Evolutionary conservation across 371 early-diverging fungal species (phyloP).

Genomic region (Conidiobolus incongruus): DNA sequence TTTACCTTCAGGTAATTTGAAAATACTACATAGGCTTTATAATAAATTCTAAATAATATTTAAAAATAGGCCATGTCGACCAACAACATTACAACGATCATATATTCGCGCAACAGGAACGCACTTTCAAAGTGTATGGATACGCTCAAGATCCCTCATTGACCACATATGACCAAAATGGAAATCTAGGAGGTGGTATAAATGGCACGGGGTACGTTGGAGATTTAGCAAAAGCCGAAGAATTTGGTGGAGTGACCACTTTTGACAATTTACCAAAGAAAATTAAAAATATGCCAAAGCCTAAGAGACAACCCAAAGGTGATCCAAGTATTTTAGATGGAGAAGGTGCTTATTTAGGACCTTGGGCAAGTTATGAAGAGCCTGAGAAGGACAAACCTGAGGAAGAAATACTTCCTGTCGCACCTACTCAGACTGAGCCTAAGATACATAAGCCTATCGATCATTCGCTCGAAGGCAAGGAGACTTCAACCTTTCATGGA

Average conservation of each 20-base stretch:
- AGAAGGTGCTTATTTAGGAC: slow-evolving; percentile 66
- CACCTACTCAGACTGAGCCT: slow-evolving; percentile 3
- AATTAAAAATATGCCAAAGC: slow-evolving; percentile 17
- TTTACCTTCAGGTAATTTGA: too few species aligned
- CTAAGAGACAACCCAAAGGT: slow-evolving; percentile 56
- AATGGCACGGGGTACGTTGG: slow-evolving; percentile 47
- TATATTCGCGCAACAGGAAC: slow-evolving; percentile 52
- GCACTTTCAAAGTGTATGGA: slow-evolving; percentile 58
- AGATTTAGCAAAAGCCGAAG: slow-evolving; percentile 23
- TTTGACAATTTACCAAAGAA: slow-evolving; percentile 24
- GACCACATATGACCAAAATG: slow-evolving; percentile 15
- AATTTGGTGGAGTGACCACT: slow-evolving; percentile 19
- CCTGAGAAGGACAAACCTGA: slow-evolving; percentile 8
- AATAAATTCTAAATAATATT: too few species aligned
- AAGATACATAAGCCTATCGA: slow-evolving; percentile 8
- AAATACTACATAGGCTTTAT: too few species aligned
- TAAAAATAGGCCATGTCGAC: slow-evolving; percentile 42
- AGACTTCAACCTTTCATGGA: slow-evolving; percentile 55
- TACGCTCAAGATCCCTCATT: slow-evolving; percentile 68
- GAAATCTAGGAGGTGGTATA: slow-evolving; percentile 24
- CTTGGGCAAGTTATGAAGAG: slow-evolving; percentile 85
- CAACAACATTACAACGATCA: slow-evolving; percentile 47
- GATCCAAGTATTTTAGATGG: slow-evolving; percentile 52
- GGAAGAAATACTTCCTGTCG: slow-evolving; percentile 8
- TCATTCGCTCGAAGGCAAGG: slow-evolving; percentile 19